Evolutionary conservation across 2,329 filamentous ascomycete species (phyloP).

Genomic region (Acrodontium crateriforme): DNA sequence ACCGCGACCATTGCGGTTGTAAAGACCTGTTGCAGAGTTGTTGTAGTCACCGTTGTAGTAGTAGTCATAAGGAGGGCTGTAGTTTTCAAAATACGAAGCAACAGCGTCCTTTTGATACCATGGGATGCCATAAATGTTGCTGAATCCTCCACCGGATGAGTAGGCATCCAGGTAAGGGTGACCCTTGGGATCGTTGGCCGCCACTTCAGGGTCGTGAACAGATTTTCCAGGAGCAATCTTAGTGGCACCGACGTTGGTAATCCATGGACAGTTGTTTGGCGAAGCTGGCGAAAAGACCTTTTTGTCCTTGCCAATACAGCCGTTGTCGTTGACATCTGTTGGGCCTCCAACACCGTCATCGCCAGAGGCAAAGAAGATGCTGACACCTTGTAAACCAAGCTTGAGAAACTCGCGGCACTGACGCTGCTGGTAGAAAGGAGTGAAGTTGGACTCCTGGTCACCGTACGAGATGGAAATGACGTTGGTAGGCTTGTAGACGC

Average conservation of each 20-base stretch:
- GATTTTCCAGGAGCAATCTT: constrained; percentile 13
- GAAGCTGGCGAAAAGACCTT: constrained; percentile 16
- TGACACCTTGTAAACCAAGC: constrained; percentile 37
- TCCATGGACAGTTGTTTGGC: constrained; percentile 16
- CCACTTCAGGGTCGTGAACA: constrained; percentile 7
- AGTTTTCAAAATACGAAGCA: constrained; percentile 14
- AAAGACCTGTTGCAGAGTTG: constrained; percentile 25
- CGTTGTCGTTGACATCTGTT: constrained; percentile 7
- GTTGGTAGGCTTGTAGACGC: constrained; percentile 40
- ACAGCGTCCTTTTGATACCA: constrained; percentile 23
- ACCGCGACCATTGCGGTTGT: constrained; percentile 31
- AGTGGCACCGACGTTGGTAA: constrained; percentile 1
- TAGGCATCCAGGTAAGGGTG: constrained; percentile 6
- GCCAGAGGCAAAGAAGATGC: constrained; percentile 35
- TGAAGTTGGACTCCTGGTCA: constrained; percentile 40
- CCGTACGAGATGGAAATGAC: constrained; percentile 49
- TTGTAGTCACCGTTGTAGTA: constrained; percentile 12
- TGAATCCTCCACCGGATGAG: constrained; percentile 22
- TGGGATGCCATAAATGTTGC: constrained; percentile 16
- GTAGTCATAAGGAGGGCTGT: constrained; percentile 12
- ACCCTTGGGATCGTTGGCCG: constrained; percentile 6
- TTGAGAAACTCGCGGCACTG: constrained; percentile 35
- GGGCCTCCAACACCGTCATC: constrained; percentile 29
- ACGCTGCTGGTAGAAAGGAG: constrained; percentile 38
- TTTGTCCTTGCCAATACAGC: constrained; percentile 12